These are phyloP conservation scores for Vicia villosa DNA, from an alignment of 306 rosid genomes.

Conservation along the genomic window DNA sequence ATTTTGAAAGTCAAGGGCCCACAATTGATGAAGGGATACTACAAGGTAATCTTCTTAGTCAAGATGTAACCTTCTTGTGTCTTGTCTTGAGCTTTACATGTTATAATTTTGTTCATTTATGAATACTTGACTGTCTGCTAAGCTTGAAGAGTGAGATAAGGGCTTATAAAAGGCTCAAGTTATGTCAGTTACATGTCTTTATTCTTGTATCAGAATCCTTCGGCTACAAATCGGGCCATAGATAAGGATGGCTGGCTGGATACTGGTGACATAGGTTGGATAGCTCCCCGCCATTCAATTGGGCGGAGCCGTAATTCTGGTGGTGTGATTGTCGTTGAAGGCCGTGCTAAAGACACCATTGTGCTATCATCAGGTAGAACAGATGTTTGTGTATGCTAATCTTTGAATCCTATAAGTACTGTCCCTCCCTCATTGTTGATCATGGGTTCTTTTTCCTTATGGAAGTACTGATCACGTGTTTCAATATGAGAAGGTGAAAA, in stretches of 20 bases:
- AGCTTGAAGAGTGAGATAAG: constrained; percentile 24
- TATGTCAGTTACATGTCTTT: constrained; percentile 34
- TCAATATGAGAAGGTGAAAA: constrained; percentile 73
- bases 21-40: constrained; percentile 90
- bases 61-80: constrained; percentile 6
- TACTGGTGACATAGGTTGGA: constrained; percentile 95
- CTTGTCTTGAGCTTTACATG: not conserved
- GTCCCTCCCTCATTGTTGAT: not conserved
- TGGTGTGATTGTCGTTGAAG: constrained; percentile 79
- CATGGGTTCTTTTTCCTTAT: not conserved
- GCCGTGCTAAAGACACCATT: constrained; percentile 94
- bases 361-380: constrained; percentile 85
- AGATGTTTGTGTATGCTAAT: constrained; percentile 10
- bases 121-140: constrained; percentile 14
- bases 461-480: constrained; percentile 31
- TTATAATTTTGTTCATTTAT: constrained; percentile 4
- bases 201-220: constrained; percentile 64
- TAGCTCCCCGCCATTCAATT: constrained; percentile 71
- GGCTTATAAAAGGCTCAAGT: constrained; percentile 15
- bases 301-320: constrained; percentile 77
- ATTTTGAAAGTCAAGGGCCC: constrained; percentile 80
- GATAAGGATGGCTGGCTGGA: constrained; percentile 82
- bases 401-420: constrained; percentile 26
- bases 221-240: constrained; percentile 68
- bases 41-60: constrained; percentile 61